A percentile compares a stretch with the other conserved stretches of the same genome.
These are phyloP conservation scores for Fusarium tricinctum DNA, from an alignment of 2,329 filamentous ascomycete genomes.

Conservation along the genomic window DNA sequence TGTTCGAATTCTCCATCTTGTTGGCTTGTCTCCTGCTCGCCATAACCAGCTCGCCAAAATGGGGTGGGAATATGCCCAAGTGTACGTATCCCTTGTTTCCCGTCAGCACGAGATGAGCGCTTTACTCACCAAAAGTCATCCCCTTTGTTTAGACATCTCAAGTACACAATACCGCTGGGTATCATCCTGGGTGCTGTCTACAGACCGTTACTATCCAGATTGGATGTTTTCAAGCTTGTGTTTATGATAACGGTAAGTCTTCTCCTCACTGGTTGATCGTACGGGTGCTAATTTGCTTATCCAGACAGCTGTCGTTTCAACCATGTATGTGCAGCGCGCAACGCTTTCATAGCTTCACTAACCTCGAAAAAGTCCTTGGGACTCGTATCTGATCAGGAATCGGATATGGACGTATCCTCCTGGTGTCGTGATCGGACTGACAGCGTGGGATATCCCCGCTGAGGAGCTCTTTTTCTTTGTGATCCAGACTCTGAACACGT, in stretches of 20 bases:
- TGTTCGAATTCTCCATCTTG: neutral
- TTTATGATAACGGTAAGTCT: conserved; percentile 39
- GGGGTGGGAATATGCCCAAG: conserved; percentile 45
- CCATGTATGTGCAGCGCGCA: conserved; percentile 58
- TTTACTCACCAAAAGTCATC: neutral
- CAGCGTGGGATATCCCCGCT: conserved; percentile 73
- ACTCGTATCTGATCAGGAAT: conserved; percentile 78
- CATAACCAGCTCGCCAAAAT: conserved; percentile 1
- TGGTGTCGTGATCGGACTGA: conserved; percentile 73
- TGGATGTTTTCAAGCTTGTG: conserved; percentile 36
- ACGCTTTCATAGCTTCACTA: neutral
- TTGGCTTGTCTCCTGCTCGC: neutral
- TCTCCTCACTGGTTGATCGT: accelerated
- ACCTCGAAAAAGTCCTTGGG: conserved; percentile 69
- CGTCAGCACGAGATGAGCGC: neutral
- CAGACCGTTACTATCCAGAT: conserved; percentile 34
- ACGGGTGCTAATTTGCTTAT: neutral
- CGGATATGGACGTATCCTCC: conserved; percentile 79
- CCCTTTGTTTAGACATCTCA: conserved; percentile 34
- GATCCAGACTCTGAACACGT: conserved; percentile 81
- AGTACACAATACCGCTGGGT: conserved; percentile 44
- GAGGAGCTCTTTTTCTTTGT: conserved; percentile 85
- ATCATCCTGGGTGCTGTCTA: conserved; percentile 28
- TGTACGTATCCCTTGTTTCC: conserved; percentile 30
- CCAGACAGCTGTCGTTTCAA: conserved; percentile 70